phyloP scores from a whole-genome alignment of 1,284 basidiomycete species.

The Exobasidium cylindrosporum region DNA sequence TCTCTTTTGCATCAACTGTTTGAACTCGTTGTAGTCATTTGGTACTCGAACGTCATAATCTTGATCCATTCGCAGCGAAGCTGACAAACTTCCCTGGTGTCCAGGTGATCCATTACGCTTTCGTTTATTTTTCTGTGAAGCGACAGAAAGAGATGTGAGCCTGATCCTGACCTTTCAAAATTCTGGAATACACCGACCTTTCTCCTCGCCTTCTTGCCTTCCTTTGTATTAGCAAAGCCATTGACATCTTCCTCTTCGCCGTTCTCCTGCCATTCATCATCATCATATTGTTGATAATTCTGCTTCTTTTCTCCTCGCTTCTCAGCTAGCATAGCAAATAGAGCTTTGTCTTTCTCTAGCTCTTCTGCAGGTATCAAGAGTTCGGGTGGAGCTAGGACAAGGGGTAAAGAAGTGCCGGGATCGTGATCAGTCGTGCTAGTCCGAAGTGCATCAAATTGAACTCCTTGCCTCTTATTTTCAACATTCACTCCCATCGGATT shows the following conservation, averaged over 20 bases:
- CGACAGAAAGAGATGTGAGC: constrained; percentile 7
- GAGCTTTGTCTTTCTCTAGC: constrained; percentile 16
- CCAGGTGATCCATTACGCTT: constrained; percentile 14
- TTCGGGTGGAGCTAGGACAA: constrained; percentile 19
- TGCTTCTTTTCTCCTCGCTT: constrained; percentile 5
- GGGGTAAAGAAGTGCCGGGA: neutral
- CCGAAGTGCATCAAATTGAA: neutral
- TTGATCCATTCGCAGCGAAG: constrained; percentile 27
- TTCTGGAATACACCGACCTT: constrained; percentile 23
- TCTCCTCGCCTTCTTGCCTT: constrained; percentile 26
- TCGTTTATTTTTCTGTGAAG: constrained; percentile 3
- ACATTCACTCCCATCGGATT: neutral
- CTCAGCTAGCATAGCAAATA: neutral
- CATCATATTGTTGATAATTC: constrained; percentile 21
- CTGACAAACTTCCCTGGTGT: neutral
- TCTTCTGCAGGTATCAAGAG: constrained; percentile 18
- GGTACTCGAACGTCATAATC: constrained; percentile 49
- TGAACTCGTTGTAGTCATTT: constrained; percentile 46
- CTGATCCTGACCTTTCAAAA: neutral
- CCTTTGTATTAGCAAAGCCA: constrained; percentile 26
- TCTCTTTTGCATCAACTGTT: constrained; percentile 22
- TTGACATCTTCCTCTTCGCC: constrained; percentile 40
- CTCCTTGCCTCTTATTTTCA: neutral
- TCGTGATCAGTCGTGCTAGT: neutral
- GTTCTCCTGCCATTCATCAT: constrained; percentile 21